Percentiles rank a stretch among this genome's conserved stretches.
phyloP scores from a whole-genome alignment of 495 filamentous ascomycete genomes.

The Aspergillus hancockii region DNA sequence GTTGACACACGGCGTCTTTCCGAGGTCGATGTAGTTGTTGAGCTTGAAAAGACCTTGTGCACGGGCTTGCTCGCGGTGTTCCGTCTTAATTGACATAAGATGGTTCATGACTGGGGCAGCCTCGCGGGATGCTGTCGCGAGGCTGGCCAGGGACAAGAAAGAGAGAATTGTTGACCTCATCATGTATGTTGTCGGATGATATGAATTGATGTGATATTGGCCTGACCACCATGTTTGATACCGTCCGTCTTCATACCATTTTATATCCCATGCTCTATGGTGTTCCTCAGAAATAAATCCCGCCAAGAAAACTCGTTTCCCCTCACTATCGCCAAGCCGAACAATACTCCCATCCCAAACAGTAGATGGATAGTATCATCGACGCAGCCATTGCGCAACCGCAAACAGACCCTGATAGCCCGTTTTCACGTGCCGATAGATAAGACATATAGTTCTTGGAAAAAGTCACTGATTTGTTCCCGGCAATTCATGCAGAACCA shows the following conservation, averaged over 20 bases:
- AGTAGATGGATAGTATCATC: background rate
- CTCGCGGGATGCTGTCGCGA: slow-evolving; percentile 11
- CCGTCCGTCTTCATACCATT: background rate
- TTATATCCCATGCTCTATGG: background rate
- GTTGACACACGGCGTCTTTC: slow-evolving; percentile 6
- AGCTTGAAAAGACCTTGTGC: slow-evolving; percentile 16
- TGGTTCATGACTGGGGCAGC: slow-evolving; percentile 15
- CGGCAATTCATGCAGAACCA: background rate
- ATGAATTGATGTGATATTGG: background rate
- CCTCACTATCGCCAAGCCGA: background rate
- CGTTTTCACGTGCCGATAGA: background rate
- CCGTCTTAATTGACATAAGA: slow-evolving; percentile 19
- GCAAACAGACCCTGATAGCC: background rate
- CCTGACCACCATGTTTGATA: background rate
- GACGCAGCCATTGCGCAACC: background rate
- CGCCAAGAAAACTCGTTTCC: background rate
- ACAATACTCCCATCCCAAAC: background rate
- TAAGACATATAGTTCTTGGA: background rate
- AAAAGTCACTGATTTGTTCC: background rate
- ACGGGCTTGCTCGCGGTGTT: slow-evolving; percentile 16
- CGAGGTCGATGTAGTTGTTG: slow-evolving; percentile 16
- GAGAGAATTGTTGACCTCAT: slow-evolving; percentile 20
- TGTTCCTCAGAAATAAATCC: background rate
- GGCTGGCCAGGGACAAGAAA: slow-evolving; percentile 12
- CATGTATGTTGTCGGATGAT: background rate